Evolutionary conservation across 768 basidiomycete genomes (phyloP).

Genomic region (Hericium coralloides): DNA sequence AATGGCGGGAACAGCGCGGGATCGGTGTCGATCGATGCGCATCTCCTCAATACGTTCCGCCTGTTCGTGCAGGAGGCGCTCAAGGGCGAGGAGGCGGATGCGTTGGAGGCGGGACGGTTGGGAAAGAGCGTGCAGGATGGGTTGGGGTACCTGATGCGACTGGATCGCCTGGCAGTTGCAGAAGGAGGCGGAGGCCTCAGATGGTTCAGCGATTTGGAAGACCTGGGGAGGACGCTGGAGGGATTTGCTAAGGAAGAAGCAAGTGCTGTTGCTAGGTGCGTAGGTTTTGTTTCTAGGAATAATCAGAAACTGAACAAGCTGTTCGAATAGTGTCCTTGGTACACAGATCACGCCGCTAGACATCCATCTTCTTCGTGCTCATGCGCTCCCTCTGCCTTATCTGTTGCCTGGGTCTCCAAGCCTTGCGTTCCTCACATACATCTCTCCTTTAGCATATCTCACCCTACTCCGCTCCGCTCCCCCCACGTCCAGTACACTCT

Average conservation of each 20-base stretch:
- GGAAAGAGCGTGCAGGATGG: slow-evolving; percentile 43
- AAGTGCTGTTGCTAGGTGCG: slow-evolving; percentile 40
- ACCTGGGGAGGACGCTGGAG: slow-evolving; percentile 40
- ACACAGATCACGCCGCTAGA: slow-evolving; percentile 48
- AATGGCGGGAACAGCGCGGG: neutral
- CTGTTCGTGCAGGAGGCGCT: slow-evolving; percentile 55
- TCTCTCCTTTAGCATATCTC: slow-evolving; percentile 65
- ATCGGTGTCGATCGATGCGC: slow-evolving; percentile 45
- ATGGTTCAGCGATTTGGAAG: slow-evolving; percentile 68
- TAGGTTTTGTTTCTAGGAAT: neutral
- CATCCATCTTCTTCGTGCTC: slow-evolving; percentile 56
- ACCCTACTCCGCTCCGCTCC: slow-evolving; percentile 39
- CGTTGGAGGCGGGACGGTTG: slow-evolving; percentile 40
- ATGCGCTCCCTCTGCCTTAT: slow-evolving; percentile 66
- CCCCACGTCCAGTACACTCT: slow-evolving; percentile 13
- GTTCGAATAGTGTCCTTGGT: slow-evolving; percentile 17
- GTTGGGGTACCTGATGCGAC: slow-evolving; percentile 59
- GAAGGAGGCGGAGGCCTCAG: slow-evolving; percentile 55
- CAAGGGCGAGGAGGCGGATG: slow-evolving; percentile 39
- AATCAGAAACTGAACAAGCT: neutral
- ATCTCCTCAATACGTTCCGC: slow-evolving; percentile 47
- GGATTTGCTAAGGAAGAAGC: slow-evolving; percentile 47
- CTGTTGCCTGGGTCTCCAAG: slow-evolving; percentile 44
- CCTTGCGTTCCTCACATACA: slow-evolving; percentile 61
- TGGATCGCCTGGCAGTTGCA: slow-evolving; percentile 57